Base-by-base conservation (phyloP, 129 eudicot genomes). In the Ambrosia artemisiifolia region DNA sequence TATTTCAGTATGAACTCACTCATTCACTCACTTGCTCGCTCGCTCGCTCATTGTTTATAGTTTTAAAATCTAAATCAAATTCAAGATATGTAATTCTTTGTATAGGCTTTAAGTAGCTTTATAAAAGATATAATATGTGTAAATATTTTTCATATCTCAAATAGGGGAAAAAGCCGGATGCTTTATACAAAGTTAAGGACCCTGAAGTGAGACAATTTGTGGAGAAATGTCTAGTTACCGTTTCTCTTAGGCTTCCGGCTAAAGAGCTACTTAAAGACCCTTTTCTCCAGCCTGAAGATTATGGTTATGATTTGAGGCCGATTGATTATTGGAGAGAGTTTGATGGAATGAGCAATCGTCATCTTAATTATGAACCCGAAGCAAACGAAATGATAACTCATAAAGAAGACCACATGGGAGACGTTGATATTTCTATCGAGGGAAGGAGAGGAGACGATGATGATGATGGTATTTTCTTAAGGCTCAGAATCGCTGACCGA, bases 211-310 rank as follows among this genome's bases (percentile, higher is more conserved):
- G 90, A 72, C 76, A 69, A 80, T 93, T 89, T 65, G 86, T 93
- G 35, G 98, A 93, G 82, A 93, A 87, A 80, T 93, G 98, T 66
- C 74, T 93, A 55, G 95, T 95, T 49, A 83, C 92, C 0, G 98
- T 87, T 3, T 84, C 96, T 36, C 73, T 72, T 34, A 85, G 98
- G 81, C 81, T 85, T 17, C 79, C 96, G 4, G 98, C 98, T 28
- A 82, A 71, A 79, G 92, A 89, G 82, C 92, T 93, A 49, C 88
- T 93, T 6, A 77, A 75, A 64, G 98, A 93, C 81, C 96, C 98
- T 6, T 93, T 93, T 69, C 96, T 93, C 44, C 91, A 79, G 67
- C 70, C 59, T 34, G 89, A 89, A 65, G 91, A 83, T 74, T 84
- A 69, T 62, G 87, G 74, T n/a, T 84, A 69, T 61, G 87, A 80